A percentile compares a stretch with the other conserved stretches of the same genome.
These are phyloP conservation scores for Mortierella sp. DNA, from an alignment of 371 early-diverging fungal species.

Conservation along the genomic window DNA sequence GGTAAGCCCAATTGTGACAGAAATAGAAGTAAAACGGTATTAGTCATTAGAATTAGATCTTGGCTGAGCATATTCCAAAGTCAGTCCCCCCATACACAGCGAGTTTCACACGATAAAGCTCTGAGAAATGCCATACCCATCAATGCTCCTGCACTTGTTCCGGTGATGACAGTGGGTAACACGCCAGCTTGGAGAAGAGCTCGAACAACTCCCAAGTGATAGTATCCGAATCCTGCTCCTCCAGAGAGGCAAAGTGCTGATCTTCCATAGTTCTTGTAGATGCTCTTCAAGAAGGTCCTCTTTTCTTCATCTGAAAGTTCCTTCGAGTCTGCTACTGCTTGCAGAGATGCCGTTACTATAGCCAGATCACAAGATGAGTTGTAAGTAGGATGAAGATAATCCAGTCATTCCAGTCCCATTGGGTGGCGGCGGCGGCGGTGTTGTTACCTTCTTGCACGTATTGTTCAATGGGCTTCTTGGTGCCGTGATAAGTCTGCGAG, in stretches of 20 bases:
- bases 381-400: neutral
- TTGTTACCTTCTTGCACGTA: slow-evolving; percentile 79
- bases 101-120: too few relatives aligned
- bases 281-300: slow-evolving; percentile 76
- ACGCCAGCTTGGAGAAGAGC: slow-evolving; percentile 78
- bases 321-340: slow-evolving; percentile 65
- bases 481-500: slow-evolving; percentile 80
- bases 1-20: too few relatives aligned
- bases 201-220: slow-evolving; percentile 82
- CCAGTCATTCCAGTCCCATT: too few relatives aligned
- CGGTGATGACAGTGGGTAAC: slow-evolving; percentile 87
- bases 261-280: slow-evolving; percentile 84
- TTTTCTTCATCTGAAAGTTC: slow-evolving; percentile 67
- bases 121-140: slow-evolving; percentile 52
- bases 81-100: too few relatives aligned
- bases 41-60: slow-evolving; percentile 27
- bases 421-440: too few relatives aligned
- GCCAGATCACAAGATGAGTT: neutral
- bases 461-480: slow-evolving; percentile 80
- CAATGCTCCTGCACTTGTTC: slow-evolving; percentile 85
- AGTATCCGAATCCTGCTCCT: slow-evolving; percentile 89
- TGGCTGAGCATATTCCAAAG: neutral
- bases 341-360: slow-evolving; percentile 71
- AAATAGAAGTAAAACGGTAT: slow-evolving; percentile 28
- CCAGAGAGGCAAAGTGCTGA: slow-evolving; percentile 91